A percentile compares a stretch with the other conserved stretches of the same genome.
Evolutionary conservation across 495 filamentous ascomycete species (phyloP).

Genomic region (Aspergillus olivimuriae): DNA sequence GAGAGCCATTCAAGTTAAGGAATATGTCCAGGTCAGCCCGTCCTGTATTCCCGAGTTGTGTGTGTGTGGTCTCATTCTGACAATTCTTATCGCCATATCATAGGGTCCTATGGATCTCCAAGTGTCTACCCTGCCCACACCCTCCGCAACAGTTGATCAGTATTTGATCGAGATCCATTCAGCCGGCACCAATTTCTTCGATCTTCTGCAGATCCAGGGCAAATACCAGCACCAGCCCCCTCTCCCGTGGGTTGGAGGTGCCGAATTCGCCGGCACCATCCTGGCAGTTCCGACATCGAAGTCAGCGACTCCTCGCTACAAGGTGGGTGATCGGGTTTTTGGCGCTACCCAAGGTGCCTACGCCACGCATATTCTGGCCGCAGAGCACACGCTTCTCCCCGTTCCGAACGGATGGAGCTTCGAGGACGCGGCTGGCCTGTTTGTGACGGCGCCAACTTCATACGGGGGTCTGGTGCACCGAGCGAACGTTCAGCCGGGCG

Average conservation of each 20-base stretch:
- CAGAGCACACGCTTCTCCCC: constrained; percentile 60
- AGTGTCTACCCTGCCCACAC: constrained; percentile 66
- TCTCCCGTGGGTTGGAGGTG: constrained; percentile 82
- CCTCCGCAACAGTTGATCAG: constrained; percentile 58
- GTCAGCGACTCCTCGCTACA: constrained; percentile 14
- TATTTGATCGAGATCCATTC: constrained; percentile 90
- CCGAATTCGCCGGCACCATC: constrained; percentile 79
- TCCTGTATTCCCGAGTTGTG: too few species aligned
- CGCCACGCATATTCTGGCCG: constrained; percentile 64
- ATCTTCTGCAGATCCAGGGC: constrained; percentile 82
- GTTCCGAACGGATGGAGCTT: constrained; percentile 78
- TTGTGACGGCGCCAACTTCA: constrained; percentile 85
- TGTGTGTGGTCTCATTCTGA: too few species aligned
- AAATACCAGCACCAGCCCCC: constrained; percentile 64
- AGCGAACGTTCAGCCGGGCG: constrained; percentile 68
- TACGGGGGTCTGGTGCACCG: constrained; percentile 79
- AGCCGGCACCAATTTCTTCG: constrained; percentile 90
- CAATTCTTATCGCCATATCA: too few species aligned
- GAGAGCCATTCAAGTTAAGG: constrained; percentile 74
- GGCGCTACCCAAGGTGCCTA: constrained; percentile 84
- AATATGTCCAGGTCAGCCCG: constrained; percentile 77
- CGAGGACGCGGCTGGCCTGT: constrained; percentile 79
- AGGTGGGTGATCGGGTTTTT: constrained; percentile 73
- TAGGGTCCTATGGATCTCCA: constrained; percentile 75
- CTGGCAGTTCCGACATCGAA: constrained; percentile 52